phyloP scores from a whole-genome alignment of 163 green algal species.

The Chlamydomonas reinhardtii region DNA sequence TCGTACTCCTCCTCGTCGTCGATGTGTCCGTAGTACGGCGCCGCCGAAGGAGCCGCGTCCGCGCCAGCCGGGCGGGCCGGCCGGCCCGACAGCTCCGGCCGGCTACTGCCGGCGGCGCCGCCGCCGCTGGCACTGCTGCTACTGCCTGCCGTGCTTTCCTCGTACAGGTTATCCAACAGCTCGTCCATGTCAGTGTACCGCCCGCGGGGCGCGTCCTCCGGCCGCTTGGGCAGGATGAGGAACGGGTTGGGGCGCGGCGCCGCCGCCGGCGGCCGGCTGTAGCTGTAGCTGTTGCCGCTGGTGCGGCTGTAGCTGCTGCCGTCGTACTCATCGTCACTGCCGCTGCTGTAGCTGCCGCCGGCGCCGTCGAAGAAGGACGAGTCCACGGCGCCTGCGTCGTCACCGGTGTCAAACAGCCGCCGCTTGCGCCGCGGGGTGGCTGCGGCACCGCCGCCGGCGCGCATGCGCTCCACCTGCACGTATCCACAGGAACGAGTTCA shows the following conservation, averaged over 20 bases:
- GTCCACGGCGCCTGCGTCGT: not conserved
- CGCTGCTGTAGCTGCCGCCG: not conserved
- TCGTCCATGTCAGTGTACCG: not conserved
- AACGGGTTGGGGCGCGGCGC: conserved; percentile 20
- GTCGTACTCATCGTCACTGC: not conserved
- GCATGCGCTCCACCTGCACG: not conserved
- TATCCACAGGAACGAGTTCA: too few species aligned
- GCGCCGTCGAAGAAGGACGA: too few species aligned
- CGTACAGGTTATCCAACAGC: conserved; percentile 8
- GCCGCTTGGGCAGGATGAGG: not conserved
- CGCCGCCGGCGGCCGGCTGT: not conserved
- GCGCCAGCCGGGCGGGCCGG: too few species aligned
- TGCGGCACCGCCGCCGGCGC: not conserved
- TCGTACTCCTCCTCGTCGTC: conserved; percentile 25
- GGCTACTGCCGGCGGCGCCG: too few species aligned
- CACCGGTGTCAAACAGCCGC: conserved; percentile 32
- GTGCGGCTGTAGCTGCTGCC: not conserved
- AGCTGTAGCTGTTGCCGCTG: not conserved
- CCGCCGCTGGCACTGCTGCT: too few species aligned
- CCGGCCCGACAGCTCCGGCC: not conserved
- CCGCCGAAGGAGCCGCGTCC: too few species aligned
- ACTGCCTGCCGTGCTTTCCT: not conserved
- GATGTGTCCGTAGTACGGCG: not conserved
- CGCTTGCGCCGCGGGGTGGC: conserved; percentile 11
- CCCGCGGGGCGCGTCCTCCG: not conserved